Base-by-base conservation (phyloP, 257 asterid genomes). In the Solanum pennellii region DNA sequence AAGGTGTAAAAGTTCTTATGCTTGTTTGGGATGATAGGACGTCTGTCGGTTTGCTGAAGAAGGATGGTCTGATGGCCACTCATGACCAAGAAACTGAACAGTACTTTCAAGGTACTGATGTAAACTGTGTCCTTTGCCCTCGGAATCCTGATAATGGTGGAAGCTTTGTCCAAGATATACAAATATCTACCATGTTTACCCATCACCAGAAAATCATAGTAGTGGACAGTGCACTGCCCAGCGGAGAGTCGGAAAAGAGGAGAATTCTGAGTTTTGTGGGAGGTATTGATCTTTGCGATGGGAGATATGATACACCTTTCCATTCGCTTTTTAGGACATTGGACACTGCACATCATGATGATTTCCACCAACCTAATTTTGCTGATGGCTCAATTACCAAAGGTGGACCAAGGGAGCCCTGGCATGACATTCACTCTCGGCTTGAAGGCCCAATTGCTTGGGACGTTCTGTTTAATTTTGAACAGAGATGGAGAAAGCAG, bases 1-100 rank as follows among this genome's bases (percentile, higher is more conserved):
- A 96, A 82, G 99, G 98, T 65, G 94, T 96, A 73, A 89, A 85
- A 35, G 99, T 96, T 82, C 92, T 93, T 49, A 93, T 95, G 94
- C 94, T 96, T 62, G 98, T 96, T 80, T 96, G 98, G 98, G 98
- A 96, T 21, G 98, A 96, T 71, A 88, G 98, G 71, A 96, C 98
- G 25, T 96, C 98, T 0, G 98, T 95, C 21, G 93, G 91, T 11
- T 76, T 92, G 72, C 88, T 94, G 60, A 96, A 94, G 92, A 94
- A 92, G 88, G 98, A 96, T 45, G 98, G 98, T 16, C 86, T 95
- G 72, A 95, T 96, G 99, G 97, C 96, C 11, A 96, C 99, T 25
- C 99, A 96, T 9, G 99, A 96, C 39, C 95, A 96, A 87, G 98
- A 96, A 83, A 94, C 99, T 0, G 93, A 85, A 44, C 79, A 88